Evolutionary conservation across 768 basidiomycete genomes (phyloP).

Genomic region (Neoboletus brunneissimus): DNA sequence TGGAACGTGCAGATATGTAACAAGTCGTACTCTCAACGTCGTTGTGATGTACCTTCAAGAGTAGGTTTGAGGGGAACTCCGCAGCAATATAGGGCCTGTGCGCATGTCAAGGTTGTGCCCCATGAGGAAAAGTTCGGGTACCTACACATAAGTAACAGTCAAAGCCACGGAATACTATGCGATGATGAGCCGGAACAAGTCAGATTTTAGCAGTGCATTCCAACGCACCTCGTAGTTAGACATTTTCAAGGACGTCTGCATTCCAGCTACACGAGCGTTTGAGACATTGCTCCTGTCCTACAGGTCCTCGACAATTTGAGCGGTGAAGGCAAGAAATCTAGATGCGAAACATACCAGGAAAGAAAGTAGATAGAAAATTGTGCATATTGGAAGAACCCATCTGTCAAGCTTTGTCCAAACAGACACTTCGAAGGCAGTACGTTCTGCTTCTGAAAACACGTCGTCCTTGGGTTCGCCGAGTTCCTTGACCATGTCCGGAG

Average conservation of each 20-base stretch:
- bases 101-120: neutral
- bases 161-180: conserved; percentile 36
- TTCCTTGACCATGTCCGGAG: conserved; percentile 5
- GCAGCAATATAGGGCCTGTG: conserved; percentile 50
- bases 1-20: conserved; percentile 12
- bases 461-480: conserved; percentile 1
- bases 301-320: neutral
- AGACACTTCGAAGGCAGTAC: conserved; percentile 32
- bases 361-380: conserved; percentile 50
- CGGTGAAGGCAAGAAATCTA: neutral
- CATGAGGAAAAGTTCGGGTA: neutral
- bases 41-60: conserved; percentile 41
- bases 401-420: conserved; percentile 52
- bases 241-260: conserved; percentile 47
- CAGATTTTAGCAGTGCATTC: neutral
- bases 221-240: conserved; percentile 22
- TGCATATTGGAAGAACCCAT: conserved; percentile 46
- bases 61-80: conserved; percentile 60
- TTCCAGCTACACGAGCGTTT: conserved; percentile 60
- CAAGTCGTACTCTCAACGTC: neutral
- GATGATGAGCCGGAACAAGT: neutral
- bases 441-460: conserved; percentile 15
- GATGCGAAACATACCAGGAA: conserved; percentile 44
- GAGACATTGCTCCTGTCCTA: conserved; percentile 47
- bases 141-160: conserved; percentile 29